These are phyloP conservation scores for Fonsecaea monophora DNA, from an alignment of 2,329 filamentous ascomycete species.

Conservation along the genomic window DNA sequence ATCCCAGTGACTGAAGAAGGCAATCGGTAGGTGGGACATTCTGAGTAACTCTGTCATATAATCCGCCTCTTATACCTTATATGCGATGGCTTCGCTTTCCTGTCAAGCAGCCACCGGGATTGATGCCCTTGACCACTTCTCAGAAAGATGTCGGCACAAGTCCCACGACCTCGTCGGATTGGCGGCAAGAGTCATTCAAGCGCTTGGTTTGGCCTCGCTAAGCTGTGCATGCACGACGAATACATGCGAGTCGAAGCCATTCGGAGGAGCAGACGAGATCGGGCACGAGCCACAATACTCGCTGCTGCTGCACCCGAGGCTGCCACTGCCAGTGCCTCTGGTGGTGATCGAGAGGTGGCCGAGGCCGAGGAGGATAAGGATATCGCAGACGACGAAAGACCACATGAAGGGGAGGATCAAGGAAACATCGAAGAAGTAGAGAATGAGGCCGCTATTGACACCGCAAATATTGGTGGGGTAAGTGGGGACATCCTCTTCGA, in stretches of 20 bases:
- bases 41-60: background rate
- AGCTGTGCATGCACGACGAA: slow-evolving; percentile 25
- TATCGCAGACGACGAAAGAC: background rate
- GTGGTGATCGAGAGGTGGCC: background rate
- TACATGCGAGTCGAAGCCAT: slow-evolving; percentile 23
- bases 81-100: background rate
- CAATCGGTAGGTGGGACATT: background rate
- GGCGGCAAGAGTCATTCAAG: slow-evolving; percentile 22
- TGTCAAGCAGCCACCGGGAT: background rate
- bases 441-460: background rate
- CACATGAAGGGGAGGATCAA: background rate
- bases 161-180: slow-evolving; percentile 12
- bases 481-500: background rate
- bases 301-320: background rate
- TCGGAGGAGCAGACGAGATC: slow-evolving; percentile 18
- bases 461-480: background rate
- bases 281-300: background rate
- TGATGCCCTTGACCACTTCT: background rate
- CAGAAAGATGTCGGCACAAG: slow-evolving; percentile 10
- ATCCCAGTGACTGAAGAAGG: background rate
- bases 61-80: background rate
- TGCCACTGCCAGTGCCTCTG: background rate
- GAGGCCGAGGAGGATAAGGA: background rate
- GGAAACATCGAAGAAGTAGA: background rate
- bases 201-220: slow-evolving; percentile 27